Evolutionary conservation across 805 yeast genomes (phyloP).

Genomic region (Candida ponderosae): DNA sequence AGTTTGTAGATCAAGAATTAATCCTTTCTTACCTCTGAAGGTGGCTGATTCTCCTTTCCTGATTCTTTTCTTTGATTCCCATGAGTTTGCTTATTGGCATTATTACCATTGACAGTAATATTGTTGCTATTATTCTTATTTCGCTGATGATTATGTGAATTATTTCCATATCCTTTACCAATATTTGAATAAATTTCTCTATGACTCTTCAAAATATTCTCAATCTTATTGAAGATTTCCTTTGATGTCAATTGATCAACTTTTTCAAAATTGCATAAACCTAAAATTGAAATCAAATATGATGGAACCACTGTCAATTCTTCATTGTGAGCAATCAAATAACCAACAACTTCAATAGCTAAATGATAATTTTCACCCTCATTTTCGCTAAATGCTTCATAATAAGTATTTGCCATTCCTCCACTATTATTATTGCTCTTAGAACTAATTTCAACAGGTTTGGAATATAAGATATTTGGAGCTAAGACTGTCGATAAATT

Average conservation of each 20-base stretch:
- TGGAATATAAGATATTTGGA: conserved; percentile 76
- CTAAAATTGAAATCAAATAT: conserved; percentile 44
- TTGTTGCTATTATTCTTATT: no score
- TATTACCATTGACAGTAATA: no score
- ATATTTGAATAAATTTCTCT: conserved; percentile 6
- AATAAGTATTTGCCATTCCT: conserved; percentile 21
- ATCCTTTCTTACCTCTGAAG: no score
- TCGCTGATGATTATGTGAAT: conserved; percentile 2
- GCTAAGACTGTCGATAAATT: conserved; percentile 93
- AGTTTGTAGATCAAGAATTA: no score
- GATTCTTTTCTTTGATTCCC: no score
- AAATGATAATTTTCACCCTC: conserved; percentile 70
- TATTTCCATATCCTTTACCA: conserved; percentile 3
- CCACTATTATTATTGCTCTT: conserved; percentile 12
- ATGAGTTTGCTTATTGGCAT: no score
- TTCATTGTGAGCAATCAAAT: conserved; percentile 73
- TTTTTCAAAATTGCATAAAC: conserved; percentile 14
- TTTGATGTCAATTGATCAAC: conserved; percentile 23
- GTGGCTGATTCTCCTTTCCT: no score
- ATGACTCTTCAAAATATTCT: conserved; percentile 18
- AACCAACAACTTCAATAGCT: conserved; percentile 86
- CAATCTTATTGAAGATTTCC: conserved; percentile 30
- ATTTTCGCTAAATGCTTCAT: conserved; percentile 31
- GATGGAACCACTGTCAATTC: conserved; percentile 71
- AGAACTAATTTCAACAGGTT: conserved; percentile 27